Evolutionary conservation across 768 basidiomycete genomes (phyloP).

Genomic region (Rickenella mellea): DNA sequence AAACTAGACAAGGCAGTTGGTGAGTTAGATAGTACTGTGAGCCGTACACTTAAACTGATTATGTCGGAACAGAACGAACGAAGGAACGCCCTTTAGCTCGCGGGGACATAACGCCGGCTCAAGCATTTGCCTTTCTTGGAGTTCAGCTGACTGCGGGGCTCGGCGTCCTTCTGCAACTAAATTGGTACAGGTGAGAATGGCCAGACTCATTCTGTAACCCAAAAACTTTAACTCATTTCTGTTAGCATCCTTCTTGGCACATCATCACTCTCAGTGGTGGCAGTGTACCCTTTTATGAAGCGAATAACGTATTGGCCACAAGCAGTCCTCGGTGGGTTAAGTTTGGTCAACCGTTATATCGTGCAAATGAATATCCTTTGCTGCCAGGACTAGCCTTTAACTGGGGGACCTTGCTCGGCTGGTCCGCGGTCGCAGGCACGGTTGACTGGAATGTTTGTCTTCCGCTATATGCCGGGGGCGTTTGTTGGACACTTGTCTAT

Average conservation of each 20-base stretch:
- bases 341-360: background rate
- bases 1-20: slow-evolving; percentile 89
- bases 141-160: slow-evolving; percentile 76
- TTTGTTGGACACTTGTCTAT: slow-evolving; percentile 93
- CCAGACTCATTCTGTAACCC: background rate
- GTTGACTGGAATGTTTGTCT: slow-evolving; percentile 77
- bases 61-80: slow-evolving; percentile 58
- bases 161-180: slow-evolving; percentile 80
- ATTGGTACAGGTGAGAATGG: slow-evolving; percentile 75
- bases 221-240: background rate
- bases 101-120: slow-evolving; percentile 65
- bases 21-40: slow-evolving; percentile 24
- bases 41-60: slow-evolving; percentile 1
- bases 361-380: background rate
- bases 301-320: slow-evolving; percentile 96
- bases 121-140: slow-evolving; percentile 76
- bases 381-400: slow-evolving; percentile 83
- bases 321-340: slow-evolving; percentile 79
- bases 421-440: slow-evolving; percentile 83
- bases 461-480: slow-evolving; percentile 83
- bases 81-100: slow-evolving; percentile 79
- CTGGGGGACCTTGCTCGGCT: slow-evolving; percentile 94
- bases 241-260: slow-evolving; percentile 84
- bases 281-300: slow-evolving; percentile 94
- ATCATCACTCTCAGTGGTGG: slow-evolving; percentile 80